Percentiles rank a stretch among this genome's conserved stretches.
Conservation (phyloP, 495 filamentous ascomycete species). For the Neurospora africana region DNA sequence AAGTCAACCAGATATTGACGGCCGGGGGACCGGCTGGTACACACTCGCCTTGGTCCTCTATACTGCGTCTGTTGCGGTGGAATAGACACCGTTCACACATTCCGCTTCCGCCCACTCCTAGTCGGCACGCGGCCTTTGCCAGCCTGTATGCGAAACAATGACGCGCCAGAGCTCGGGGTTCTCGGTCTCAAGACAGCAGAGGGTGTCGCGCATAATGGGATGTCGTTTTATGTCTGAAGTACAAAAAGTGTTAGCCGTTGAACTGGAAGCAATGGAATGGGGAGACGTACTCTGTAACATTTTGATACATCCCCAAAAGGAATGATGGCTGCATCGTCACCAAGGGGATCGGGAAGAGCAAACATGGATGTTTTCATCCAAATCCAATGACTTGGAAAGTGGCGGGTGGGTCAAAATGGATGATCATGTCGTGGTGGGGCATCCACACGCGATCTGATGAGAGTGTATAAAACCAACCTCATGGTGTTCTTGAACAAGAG, state of each 20-base stretch:
- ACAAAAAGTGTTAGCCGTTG: neutral
- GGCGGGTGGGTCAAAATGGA: neutral
- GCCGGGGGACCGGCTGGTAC: too few species aligned
- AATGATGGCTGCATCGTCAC: neutral
- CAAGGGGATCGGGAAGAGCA: neutral
- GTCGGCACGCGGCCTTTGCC: too few species aligned
- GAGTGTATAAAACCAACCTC: neutral
- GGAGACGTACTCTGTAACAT: neutral
- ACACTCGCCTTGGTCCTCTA: too few species aligned
- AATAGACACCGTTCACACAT: too few species aligned
- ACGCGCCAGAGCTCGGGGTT: neutral
- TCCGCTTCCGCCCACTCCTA: too few species aligned
- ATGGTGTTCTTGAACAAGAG: neutral
- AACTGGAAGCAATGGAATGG: neutral
- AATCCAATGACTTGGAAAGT: neutral
- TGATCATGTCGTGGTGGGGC: too few species aligned
- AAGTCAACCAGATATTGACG: too few species aligned
- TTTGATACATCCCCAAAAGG: neutral
- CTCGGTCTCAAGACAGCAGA: neutral
- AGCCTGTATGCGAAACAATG: neutral
- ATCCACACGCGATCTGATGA: too few species aligned
- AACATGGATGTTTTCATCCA: neutral
- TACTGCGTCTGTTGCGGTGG: too few species aligned
- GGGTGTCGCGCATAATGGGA: neutral
- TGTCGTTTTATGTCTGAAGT: neutral